Evolutionary conservation across 164 flowering plant species (phyloP), one percentile per base, ranked within the genome.

Genomic region (Piper longum): DNA sequence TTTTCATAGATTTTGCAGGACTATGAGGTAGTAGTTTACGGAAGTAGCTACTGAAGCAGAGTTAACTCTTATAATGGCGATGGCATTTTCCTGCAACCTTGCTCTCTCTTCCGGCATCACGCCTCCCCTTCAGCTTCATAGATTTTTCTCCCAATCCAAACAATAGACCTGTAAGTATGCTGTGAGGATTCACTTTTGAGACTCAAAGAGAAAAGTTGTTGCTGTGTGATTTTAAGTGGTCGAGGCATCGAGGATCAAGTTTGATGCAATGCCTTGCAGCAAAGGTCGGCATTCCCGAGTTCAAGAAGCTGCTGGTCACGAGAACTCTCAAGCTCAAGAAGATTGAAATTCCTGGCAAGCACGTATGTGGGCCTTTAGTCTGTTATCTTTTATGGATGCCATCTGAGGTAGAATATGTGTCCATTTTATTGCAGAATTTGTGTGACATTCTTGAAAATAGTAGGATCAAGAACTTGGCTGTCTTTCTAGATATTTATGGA

Each of bases 261-360:
- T n/a, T n/a, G n/a, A 45, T 45, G 52, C 9, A 45, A 45, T 45
- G 5, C 2, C 52, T 73, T 73, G 73, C 83, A 91, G 96, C 73
- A 75, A 88, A 91, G 73, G 96, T 88, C 26, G 96, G 96, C 52
- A 87, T 91, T 66, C 89, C 90, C 4, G 98, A 89, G 74, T 91
- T 91, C 57, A 81, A 85, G 57, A 89, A 87, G 71, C 78, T 91
- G 72, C 95, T 91, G n/a, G 89, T 81, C 42, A 77, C 85, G 17
- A 86, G 96, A 26, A 84, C 90, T 39, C 77, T 89, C 18, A 88
- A 72, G 89, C 91, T 91, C 64, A 89, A 83, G 83, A 82, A 89
- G 65, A 84, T 89, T 11, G 89, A 86, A 40, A 76, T 91, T 41
- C 91, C 95, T 59, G 84, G 90, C 81, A 82, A 88, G 71, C 91